These are phyloP conservation scores for Peniophora sp. DNA, from an alignment of 1,284 basidiomycete species.

Conservation along the genomic window DNA sequence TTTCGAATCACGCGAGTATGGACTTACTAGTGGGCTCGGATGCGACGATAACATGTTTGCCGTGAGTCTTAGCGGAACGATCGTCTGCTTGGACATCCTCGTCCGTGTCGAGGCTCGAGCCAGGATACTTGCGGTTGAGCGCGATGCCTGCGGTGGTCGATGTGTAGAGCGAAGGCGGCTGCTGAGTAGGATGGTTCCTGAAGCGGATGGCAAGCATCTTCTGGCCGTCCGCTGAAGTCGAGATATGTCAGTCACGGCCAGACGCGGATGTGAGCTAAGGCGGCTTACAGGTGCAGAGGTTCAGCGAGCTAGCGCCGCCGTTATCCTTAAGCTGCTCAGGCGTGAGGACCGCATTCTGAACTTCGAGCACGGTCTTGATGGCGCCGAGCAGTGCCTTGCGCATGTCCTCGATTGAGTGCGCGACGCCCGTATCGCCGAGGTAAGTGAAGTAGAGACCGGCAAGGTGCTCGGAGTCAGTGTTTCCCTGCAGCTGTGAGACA, in stretches of 20 bases:
- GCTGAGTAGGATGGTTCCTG: conserved; percentile 24
- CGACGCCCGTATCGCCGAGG: conserved; percentile 16
- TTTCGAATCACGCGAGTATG: too few relatives aligned
- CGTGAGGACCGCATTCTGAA: conserved; percentile 16
- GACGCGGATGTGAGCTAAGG: neutral
- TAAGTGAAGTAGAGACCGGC: conserved; percentile 28
- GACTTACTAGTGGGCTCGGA: conserved; percentile 24
- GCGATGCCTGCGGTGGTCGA: conserved; percentile 27
- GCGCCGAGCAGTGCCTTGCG: conserved; percentile 21
- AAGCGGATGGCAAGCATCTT: conserved; percentile 25
- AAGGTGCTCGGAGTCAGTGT: conserved; percentile 31
- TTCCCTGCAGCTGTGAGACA: conserved; percentile 22
- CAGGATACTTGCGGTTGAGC: conserved; percentile 29
- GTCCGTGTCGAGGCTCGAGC: conserved; percentile 14
- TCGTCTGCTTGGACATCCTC: conserved; percentile 13
- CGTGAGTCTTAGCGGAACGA: conserved; percentile 16
- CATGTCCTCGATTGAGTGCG: conserved; percentile 23
- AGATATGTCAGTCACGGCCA: neutral
- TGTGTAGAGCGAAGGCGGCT: conserved; percentile 28
- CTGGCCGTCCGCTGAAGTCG: conserved; percentile 22
- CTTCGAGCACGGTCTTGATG: conserved; percentile 17
- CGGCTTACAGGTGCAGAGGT: conserved; percentile 15
- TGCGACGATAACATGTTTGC: conserved; percentile 26
- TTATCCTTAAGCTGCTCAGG: conserved; percentile 6
- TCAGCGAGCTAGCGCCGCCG: conserved; percentile 19